phyloP scores from a whole-genome alignment of 2,329 filamentous ascomycete species.

The Aspergillus hiratsukae region DNA sequence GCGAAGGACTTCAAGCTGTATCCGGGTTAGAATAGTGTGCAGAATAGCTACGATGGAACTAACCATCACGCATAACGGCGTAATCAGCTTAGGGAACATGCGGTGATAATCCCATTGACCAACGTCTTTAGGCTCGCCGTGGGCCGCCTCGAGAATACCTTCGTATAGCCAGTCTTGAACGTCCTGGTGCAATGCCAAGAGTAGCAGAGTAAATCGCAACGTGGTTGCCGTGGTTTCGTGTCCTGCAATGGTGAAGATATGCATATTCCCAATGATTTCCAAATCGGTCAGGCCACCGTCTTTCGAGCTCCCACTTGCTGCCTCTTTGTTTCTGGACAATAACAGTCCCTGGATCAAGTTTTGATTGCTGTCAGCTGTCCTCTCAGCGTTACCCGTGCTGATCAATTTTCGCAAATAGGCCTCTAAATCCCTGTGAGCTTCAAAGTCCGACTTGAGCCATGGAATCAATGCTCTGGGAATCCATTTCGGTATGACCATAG shows the following conservation, averaged over 20 bases:
- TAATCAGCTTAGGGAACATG: constrained; percentile 37
- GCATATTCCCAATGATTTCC: constrained; percentile 50
- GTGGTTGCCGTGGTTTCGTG: constrained; percentile 50
- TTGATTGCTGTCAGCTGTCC: constrained; percentile 6
- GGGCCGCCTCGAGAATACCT: constrained; percentile 31
- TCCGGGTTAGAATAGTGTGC: background rate
- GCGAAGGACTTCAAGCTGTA: constrained; percentile 43
- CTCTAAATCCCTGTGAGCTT: constrained; percentile 20
- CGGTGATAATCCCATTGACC: constrained; percentile 31
- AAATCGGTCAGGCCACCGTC: constrained; percentile 10
- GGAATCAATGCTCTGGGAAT: constrained; percentile 17
- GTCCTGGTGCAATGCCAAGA: constrained; percentile 43
- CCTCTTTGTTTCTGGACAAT: background rate
- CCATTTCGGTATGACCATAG: constrained; percentile 13
- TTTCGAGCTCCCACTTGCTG: background rate
- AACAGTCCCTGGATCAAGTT: constrained; percentile 16
- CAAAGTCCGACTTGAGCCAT: constrained; percentile 30
- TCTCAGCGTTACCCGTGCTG: constrained; percentile 22
- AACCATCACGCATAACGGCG: constrained; percentile 21
- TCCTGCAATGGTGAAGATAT: constrained; percentile 48
- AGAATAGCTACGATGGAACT: constrained; percentile 1
- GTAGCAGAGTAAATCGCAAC: constrained; percentile 39
- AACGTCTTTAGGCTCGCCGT: constrained; percentile 14
- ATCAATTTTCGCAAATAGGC: constrained; percentile 15
- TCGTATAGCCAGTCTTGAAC: constrained; percentile 46